Conservation (phyloP, 441 rosid species). For the Populus hybrid region DNA sequence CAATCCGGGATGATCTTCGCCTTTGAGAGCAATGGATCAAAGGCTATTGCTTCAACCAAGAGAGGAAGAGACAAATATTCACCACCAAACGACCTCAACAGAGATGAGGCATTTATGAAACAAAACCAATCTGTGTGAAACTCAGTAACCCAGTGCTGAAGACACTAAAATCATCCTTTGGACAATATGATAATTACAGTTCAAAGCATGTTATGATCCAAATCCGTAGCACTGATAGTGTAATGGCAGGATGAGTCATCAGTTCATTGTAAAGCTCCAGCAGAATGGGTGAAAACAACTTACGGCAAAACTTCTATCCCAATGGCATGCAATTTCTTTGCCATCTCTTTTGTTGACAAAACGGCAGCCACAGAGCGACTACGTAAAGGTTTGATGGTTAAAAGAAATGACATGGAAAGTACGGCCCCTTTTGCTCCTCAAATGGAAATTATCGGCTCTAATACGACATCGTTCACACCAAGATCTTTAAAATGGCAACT, state of each 20-base stretch:
- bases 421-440: constrained; percentile 66
- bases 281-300: constrained; percentile 71
- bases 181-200: constrained; percentile 70
- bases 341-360: constrained; percentile 81
- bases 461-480: constrained; percentile 72
- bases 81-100: constrained; percentile 64
- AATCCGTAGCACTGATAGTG: constrained; percentile 28
- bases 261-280: constrained; percentile 65
- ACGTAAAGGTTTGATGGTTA: constrained; percentile 52
- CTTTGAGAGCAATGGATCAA: constrained; percentile 76
- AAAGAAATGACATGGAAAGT: constrained; percentile 75
- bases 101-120: constrained; percentile 69
- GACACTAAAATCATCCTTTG: constrained; percentile 72
- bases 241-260: constrained; percentile 64
- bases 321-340: constrained; percentile 67
- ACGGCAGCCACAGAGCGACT: constrained; percentile 45
- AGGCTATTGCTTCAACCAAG: constrained; percentile 80
- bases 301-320: constrained; percentile 83
- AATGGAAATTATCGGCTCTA: constrained; percentile 78
- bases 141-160: constrained; percentile 77
- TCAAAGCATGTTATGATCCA: constrained; percentile 48
- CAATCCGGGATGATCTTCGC: constrained; percentile 77
- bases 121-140: constrained; percentile 87
- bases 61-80: constrained; percentile 80
- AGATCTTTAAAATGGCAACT: constrained; percentile 64